These are phyloP conservation scores for Ustilago shanxiensis DNA, from an alignment of 1,284 basidiomycete species.

Conservation along the genomic window DNA sequence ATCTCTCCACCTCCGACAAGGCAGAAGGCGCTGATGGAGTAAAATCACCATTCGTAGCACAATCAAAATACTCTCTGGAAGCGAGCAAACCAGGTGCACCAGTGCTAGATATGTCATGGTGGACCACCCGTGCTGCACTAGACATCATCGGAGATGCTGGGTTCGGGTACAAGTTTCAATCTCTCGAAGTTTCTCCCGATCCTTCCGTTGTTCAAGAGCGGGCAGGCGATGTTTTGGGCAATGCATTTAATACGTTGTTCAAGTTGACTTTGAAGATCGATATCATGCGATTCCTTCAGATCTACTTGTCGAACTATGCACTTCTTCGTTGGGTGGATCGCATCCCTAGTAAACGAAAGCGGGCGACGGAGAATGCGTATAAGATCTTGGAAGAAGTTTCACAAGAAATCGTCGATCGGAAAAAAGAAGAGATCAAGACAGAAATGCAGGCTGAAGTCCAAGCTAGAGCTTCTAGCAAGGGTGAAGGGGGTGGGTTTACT, in stretches of 20 bases:
- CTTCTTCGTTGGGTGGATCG: constrained; percentile 58
- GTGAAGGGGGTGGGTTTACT: constrained; percentile 20
- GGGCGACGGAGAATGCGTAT: constrained; percentile 37
- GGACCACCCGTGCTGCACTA: constrained; percentile 52
- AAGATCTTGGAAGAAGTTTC: constrained; percentile 45
- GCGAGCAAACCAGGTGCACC: constrained; percentile 30
- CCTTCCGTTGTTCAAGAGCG: constrained; percentile 18
- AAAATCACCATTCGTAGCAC: constrained; percentile 20
- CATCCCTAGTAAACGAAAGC: constrained; percentile 57
- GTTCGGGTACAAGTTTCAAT: constrained; percentile 56
- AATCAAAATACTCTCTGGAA: constrained; percentile 12
- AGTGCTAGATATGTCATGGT: constrained; percentile 51
- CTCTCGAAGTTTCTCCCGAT: constrained; percentile 38
- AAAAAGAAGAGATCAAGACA: constrained; percentile 49
- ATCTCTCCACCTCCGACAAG: constrained; percentile 17
- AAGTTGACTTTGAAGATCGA: constrained; percentile 35
- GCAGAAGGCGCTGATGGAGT: constrained; percentile 27
- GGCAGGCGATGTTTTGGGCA: constrained; percentile 41
- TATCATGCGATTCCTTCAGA: constrained; percentile 39
- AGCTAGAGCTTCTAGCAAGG: constrained; percentile 2
- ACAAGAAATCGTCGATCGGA: constrained; percentile 50
- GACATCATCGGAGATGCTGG: constrained; percentile 64
- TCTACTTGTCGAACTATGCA: constrained; percentile 52
- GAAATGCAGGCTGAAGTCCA: constrained; percentile 51
- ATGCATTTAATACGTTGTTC: constrained; percentile 53